Conservation (phyloP, 2,329 filamentous ascomycete genomes). For the Rhynchosporium secalis region DNA sequence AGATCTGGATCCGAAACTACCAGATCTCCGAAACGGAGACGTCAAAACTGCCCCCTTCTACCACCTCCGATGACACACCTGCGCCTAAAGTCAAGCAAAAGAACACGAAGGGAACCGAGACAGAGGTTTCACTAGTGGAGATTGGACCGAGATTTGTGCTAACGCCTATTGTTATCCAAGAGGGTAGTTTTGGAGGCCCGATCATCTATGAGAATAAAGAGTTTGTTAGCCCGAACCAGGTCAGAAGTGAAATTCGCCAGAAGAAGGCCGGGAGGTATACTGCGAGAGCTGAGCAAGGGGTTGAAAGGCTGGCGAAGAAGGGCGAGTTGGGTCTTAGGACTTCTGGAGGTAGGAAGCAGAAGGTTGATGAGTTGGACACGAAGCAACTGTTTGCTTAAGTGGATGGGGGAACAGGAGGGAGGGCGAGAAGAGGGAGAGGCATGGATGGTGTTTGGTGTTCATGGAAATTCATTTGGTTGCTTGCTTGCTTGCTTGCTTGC, state of each 20-base stretch:
- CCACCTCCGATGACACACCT: slow-evolving; percentile 46
- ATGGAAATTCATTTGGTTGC: neutral
- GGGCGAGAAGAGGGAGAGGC: neutral
- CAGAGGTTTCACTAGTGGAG: slow-evolving; percentile 82
- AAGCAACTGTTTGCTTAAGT: slow-evolving; percentile 70
- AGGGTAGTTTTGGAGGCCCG: slow-evolving; percentile 91
- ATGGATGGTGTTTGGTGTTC: slow-evolving; percentile 26
- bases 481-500: neutral
- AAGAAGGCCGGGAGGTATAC: slow-evolving; percentile 78
- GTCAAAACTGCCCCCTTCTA: slow-evolving; percentile 47
- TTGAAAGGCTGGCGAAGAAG: slow-evolving; percentile 73
- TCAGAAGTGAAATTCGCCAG: slow-evolving; percentile 76
- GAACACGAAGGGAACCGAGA: slow-evolving; percentile 58
- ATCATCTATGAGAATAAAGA: slow-evolving; percentile 99
- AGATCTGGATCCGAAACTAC: slow-evolving; percentile 95
- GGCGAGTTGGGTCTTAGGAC: slow-evolving; percentile 74
- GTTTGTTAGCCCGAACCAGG: slow-evolving; percentile 94
- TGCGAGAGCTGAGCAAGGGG: slow-evolving; percentile 69
- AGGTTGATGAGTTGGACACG: slow-evolving; percentile 72
- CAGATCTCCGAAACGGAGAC: slow-evolving; percentile 83
- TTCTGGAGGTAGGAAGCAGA: slow-evolving; percentile 61
- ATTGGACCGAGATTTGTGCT: slow-evolving; percentile 92
- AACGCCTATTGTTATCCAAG: slow-evolving; percentile 91
- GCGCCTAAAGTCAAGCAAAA: slow-evolving; percentile 49
- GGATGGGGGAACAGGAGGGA: neutral